phyloP scores from a whole-genome alignment of 2,329 filamentous ascomycete genomes.

The Nothophoma quercina region DNA sequence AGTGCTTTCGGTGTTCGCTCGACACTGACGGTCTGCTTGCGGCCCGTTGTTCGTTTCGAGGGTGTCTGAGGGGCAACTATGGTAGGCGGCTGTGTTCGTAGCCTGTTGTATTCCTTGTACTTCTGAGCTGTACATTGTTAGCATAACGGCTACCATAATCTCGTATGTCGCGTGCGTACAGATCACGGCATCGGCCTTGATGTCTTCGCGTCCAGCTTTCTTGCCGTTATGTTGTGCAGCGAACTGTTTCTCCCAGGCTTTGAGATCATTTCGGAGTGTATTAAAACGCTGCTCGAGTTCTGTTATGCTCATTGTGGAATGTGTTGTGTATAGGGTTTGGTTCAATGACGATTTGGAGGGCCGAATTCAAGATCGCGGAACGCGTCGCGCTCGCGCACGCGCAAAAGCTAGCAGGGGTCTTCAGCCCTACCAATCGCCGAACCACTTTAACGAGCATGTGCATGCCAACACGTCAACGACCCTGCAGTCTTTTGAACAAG shows the following conservation, averaged over 20 bases:
- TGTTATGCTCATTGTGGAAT: slow-evolving; percentile 36
- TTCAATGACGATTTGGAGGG: slow-evolving; percentile 20
- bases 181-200: slow-evolving; percentile 75
- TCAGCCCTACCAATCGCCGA: slow-evolving; percentile 30
- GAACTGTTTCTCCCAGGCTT: slow-evolving; percentile 77
- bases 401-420: slow-evolving; percentile 24
- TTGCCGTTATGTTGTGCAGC: slow-evolving; percentile 67
- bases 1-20: slow-evolving; percentile 39
- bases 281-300: slow-evolving; percentile 72
- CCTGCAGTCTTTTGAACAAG: slow-evolving; percentile 34
- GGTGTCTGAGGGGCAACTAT: slow-evolving; percentile 42
- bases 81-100: slow-evolving; percentile 54
- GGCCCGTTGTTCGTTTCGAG: slow-evolving; percentile 38
- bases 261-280: slow-evolving; percentile 80
- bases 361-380: slow-evolving; percentile 36
- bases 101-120: slow-evolving; percentile 77
- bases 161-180: slow-evolving; percentile 60
- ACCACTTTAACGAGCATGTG: slow-evolving; percentile 3
- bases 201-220: slow-evolving; percentile 77
- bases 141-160: not conserved
- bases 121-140: slow-evolving; percentile 64
- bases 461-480: not conserved
- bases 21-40: slow-evolving; percentile 27
- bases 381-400: slow-evolving; percentile 34
- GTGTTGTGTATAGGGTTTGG: slow-evolving; percentile 16